Conservation (phyloP, 202 grass and related monocot genomes). For the Musa balbisiana region DNA sequence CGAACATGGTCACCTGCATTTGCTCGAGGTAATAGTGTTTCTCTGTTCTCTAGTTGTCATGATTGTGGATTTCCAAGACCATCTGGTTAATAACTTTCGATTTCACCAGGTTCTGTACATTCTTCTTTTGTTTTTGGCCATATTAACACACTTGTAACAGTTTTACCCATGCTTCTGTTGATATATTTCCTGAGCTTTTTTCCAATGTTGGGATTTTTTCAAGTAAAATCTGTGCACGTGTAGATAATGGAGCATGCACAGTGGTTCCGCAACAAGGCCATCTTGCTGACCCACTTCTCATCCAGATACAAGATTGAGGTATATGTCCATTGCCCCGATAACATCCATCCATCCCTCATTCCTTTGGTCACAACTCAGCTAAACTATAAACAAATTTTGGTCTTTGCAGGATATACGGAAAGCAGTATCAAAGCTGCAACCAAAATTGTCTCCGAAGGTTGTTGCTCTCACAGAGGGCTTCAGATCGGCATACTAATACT, state of each 20-base stretch:
- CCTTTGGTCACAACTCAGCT: background rate
- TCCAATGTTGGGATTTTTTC: background rate
- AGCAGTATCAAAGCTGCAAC: slow-evolving; percentile 66
- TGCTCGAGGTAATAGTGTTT: slow-evolving; percentile 56
- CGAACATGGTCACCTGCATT: slow-evolving; percentile 88
- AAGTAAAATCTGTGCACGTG: slow-evolving; percentile 6
- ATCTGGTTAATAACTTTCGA: too few species aligned
- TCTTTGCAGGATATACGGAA: slow-evolving; percentile 70
- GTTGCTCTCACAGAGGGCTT: slow-evolving; percentile 94
- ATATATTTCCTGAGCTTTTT: background rate
- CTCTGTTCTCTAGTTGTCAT: slow-evolving; percentile 4
- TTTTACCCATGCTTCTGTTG: background rate
- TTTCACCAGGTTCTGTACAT: background rate
- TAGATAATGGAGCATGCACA: slow-evolving; percentile 90
- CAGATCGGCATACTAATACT: slow-evolving; percentile 34
- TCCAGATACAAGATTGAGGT: slow-evolving; percentile 86
- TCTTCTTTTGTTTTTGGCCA: background rate
- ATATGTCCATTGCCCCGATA: slow-evolving; percentile 19
- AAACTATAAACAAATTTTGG: slow-evolving; percentile 6
- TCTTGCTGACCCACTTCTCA: slow-evolving; percentile 89
- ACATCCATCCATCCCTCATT: background rate
- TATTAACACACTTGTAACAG: background rate
- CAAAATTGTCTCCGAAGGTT: slow-evolving; percentile 61
- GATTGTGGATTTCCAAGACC: background rate
- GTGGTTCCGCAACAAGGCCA: slow-evolving; percentile 77